A percentile compares a stretch with the other conserved stretches of the same genome.
These are phyloP conservation scores for Manihot esculenta DNA, from an alignment of 441 rosid genomes.

Conservation along the genomic window DNA sequence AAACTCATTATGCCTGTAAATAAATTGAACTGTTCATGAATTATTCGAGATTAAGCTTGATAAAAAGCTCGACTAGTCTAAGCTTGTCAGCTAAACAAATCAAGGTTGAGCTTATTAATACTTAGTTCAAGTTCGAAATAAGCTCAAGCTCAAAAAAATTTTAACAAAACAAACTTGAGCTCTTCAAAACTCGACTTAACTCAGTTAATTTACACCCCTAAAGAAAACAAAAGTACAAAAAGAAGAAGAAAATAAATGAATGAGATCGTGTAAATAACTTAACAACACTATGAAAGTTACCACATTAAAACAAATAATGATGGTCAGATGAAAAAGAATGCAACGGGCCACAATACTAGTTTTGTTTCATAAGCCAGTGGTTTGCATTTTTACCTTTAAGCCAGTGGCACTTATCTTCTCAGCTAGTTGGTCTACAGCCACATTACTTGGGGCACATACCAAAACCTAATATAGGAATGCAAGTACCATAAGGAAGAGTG, in stretches of 20 bases:
- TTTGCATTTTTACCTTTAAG: slow-evolving; percentile 61
- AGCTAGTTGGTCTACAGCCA: slow-evolving; percentile 99
- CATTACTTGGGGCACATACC: slow-evolving; percentile 99
- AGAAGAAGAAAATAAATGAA: background rate
- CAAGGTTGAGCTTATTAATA: no score
- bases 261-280: background rate
- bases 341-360: background rate
- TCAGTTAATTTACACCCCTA: no score
- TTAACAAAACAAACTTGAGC: no score
- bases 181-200: no score
- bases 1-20: no score
- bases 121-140: no score
- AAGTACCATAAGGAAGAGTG: slow-evolving; percentile 18
- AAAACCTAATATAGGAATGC: slow-evolving; percentile 56
- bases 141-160: no score
- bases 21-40: no score
- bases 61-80: no score
- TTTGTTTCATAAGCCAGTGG: background rate
- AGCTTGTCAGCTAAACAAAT: no score
- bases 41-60: no score
- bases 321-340: background rate
- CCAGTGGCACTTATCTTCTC: slow-evolving; percentile 99
- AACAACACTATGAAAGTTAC: background rate
- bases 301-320: background rate
- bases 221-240: background rate